Evolutionary conservation across 179 eudicot genomes (phyloP), one percentile per base, ranked within the genome.

Genomic region (Beta lomatogona): DNA sequence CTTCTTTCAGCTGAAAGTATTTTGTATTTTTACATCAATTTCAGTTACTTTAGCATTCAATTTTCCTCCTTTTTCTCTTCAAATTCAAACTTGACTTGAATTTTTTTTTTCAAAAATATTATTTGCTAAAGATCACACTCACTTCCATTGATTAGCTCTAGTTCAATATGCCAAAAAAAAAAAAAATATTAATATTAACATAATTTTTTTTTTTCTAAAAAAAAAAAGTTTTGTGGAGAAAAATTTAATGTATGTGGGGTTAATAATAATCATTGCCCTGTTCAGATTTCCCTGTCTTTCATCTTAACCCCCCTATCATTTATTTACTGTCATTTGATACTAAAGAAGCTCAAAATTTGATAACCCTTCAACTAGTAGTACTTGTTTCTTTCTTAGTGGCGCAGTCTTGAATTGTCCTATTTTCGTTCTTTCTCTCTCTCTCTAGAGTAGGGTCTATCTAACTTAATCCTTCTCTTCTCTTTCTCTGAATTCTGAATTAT

Each of bases 321-420:
- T 78, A 84, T 71, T 81, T 75, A 67, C 82, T 73, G 82, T 72
- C 14, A 77, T 79, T 80, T 83, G 83, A 77, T 79, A 55, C 80
- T 79, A 84, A 79, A 79, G 73, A 78, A 85, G 82, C 85, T 79
- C 84, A 75, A 80, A 73, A 78, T 81, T 81, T 81, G 77, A 81
- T 63, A 81, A 75, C 73, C 74, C 60, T n/a, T 58, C 3, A 80
- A 80, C 59, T 78, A 64, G 63, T 77, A 77, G 75, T 66, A 84
- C 82, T 81, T 81, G 79, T 81, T 77, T 76, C 80, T 77, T 84
- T 77, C 50, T 25, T 54, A 77, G 84, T 87, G 86, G 82, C 81
- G 64, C 81, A 80, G 77, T 59, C 81, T 85, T 82, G 84, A 75
- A 63, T 86, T 87, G 89, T 89, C 88, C 80, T 86, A 84, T 85